Evolutionary conservation across 352 stramenopile species (phyloP).

Genomic region (Halophytophthora batemanensis): DNA sequence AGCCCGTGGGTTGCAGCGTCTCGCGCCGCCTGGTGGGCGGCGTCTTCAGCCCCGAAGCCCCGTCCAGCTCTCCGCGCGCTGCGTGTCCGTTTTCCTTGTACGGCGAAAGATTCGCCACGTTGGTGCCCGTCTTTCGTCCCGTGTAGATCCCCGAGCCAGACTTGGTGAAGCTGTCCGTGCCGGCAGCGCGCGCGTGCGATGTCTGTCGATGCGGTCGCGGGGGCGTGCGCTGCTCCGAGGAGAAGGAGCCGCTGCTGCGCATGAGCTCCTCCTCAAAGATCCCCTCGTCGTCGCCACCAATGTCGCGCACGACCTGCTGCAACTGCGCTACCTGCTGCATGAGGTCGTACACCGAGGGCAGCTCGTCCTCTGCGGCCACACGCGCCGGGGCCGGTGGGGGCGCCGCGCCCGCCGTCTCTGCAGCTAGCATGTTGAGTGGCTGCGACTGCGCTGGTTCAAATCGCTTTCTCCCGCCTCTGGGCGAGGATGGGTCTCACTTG

Average conservation of each 20-base stretch:
- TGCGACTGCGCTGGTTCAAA: neutral
- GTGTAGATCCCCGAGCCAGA: slow-evolving; percentile 20
- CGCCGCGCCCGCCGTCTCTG: neutral
- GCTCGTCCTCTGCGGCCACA: slow-evolving; percentile 19
- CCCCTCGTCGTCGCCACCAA: slow-evolving; percentile 28
- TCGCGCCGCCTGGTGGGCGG: slow-evolving; percentile 27
- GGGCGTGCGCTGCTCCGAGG: slow-evolving; percentile 14
- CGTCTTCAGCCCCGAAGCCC: slow-evolving; percentile 27
- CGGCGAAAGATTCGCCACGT: slow-evolving; percentile 25
- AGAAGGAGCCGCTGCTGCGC: slow-evolving; percentile 17
- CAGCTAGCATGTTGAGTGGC: neutral
- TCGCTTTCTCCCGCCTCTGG: neutral
- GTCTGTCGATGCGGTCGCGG: slow-evolving; percentile 23
- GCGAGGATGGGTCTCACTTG: no score
- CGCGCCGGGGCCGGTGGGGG: slow-evolving; percentile 16
- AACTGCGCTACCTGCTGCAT: slow-evolving; percentile 47
- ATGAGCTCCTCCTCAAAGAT: slow-evolving; percentile 31
- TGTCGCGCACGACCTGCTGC: slow-evolving; percentile 41
- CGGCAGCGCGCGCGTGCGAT: slow-evolving; percentile 10
- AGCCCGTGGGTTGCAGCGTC: slow-evolving; percentile 11
- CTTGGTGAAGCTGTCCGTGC: slow-evolving; percentile 22
- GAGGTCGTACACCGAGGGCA: slow-evolving; percentile 56
- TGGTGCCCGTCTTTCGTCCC: slow-evolving; percentile 21
- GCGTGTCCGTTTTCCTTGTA: slow-evolving; percentile 24
- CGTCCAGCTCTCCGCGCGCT: slow-evolving; percentile 15